These are phyloP conservation scores for Colletotrichum theobromicola DNA, from an alignment of 2,329 filamentous ascomycete genomes.

Conservation along the genomic window DNA sequence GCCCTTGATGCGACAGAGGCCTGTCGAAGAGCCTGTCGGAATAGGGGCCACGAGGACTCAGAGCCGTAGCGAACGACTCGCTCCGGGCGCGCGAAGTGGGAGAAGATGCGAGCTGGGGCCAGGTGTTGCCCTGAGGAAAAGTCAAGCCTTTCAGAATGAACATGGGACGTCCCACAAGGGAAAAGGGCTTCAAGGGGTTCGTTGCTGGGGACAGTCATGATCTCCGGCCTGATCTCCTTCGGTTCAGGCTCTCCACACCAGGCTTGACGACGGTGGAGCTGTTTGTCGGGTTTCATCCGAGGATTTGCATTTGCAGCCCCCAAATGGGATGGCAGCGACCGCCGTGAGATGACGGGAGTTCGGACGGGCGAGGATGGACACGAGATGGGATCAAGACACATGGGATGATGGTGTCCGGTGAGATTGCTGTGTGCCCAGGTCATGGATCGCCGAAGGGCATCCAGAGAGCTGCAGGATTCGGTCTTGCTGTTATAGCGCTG, in stretches of 20 bases:
- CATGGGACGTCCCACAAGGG: neutral
- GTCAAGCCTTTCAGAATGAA: neutral
- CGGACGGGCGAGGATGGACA: neutral
- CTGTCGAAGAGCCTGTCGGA: neutral
- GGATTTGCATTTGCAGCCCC: constrained; percentile 4
- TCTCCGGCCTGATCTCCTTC: constrained; percentile 7
- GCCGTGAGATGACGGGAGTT: neutral
- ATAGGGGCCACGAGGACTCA: neutral
- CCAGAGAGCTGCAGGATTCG: neutral
- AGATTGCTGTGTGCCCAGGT: neutral
- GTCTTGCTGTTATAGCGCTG: neutral
- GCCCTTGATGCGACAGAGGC: constrained; percentile 10
- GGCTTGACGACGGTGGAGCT: neutral
- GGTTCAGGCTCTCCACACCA: neutral
- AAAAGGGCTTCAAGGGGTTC: neutral
- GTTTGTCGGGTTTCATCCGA: constrained; percentile 13
- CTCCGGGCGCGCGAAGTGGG: neutral
- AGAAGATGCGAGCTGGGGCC: neutral
- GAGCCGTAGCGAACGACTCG: neutral
- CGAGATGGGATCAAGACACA: constrained; percentile 1
- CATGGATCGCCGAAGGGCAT: neutral
- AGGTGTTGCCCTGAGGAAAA: neutral
- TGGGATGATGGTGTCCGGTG: neutral
- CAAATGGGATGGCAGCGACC: neutral
- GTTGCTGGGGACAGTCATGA: neutral